These are phyloP conservation scores for Plasmodium relictum DNA, from an alignment of 169 alveolate genomes.

Conservation along the genomic window DNA sequence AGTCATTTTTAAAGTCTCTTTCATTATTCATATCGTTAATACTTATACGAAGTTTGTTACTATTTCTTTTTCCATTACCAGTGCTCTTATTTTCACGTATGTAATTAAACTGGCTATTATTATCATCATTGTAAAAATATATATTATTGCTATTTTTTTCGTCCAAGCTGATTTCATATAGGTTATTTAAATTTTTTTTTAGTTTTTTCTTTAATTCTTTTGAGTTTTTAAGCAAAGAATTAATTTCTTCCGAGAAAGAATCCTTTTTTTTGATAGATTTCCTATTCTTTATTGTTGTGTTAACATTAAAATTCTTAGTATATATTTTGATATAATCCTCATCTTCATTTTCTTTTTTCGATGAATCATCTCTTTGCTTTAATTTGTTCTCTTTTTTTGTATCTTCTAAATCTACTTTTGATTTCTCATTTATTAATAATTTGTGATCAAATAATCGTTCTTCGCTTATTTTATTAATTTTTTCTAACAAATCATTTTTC, in stretches of 20 bases:
- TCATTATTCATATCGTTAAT: background rate
- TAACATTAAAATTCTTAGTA: slow-evolving; percentile 16
- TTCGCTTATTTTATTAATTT: slow-evolving; percentile 1
- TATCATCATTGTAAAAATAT: background rate
- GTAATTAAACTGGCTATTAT: background rate
- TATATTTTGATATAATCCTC: slow-evolving; percentile 17
- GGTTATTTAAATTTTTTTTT: slow-evolving; percentile 4
- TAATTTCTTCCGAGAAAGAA: slow-evolving; percentile 7
- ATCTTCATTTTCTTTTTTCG: background rate
- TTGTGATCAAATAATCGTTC: background rate
- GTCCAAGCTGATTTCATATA: slow-evolving; percentile 24
- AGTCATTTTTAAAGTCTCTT: background rate
- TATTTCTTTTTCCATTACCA: background rate
- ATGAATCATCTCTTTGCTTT: background rate
- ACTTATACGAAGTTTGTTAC: background rate
- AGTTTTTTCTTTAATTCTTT: slow-evolving; percentile 10
- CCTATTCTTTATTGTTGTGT: slow-evolving; percentile 2
- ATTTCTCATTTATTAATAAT: background rate
- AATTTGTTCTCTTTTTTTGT: background rate
- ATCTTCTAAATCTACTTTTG: background rate
- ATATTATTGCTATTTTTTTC: background rate
- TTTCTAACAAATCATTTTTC: background rate
- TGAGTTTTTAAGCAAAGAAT: slow-evolving; percentile 28
- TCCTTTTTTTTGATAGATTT: slow-evolving; percentile 22
- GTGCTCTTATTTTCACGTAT: background rate